Conservation (phyloP, 2,329 filamentous ascomycete genomes). For the Aspergillus fumigatiaffinis region DNA sequence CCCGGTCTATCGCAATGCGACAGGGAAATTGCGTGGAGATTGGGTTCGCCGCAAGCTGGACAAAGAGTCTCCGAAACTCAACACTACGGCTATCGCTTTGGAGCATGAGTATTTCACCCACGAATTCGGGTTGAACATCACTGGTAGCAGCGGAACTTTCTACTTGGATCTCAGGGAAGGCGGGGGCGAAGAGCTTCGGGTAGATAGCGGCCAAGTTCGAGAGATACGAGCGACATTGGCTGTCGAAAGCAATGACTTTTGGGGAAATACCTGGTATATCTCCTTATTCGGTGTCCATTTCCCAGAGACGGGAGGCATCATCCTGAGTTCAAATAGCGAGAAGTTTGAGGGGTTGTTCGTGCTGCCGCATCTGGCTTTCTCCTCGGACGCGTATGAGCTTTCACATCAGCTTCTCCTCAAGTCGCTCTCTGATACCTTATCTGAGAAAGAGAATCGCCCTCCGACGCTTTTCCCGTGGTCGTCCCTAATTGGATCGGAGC, state of each 20-base stretch:
- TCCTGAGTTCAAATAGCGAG: constrained; percentile 86
- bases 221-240: constrained; percentile 67
- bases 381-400: constrained; percentile 51
- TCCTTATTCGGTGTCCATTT: constrained; percentile 82
- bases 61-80: constrained; percentile 51
- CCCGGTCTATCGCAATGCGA: constrained; percentile 72
- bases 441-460: constrained; percentile 56
- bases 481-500: constrained; percentile 56
- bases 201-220: constrained; percentile 55
- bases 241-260: constrained; percentile 66
- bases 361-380: constrained; percentile 75
- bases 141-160: constrained; percentile 65
- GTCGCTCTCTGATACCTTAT: constrained; percentile 65
- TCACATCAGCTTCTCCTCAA: constrained; percentile 65
- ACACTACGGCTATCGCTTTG: constrained; percentile 62
- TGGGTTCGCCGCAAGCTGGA: constrained; percentile 62
- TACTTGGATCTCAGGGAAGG: constrained; percentile 63
- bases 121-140: constrained; percentile 76
- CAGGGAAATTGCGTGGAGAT: constrained; percentile 70
- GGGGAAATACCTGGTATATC: constrained; percentile 74
- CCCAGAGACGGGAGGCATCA: constrained; percentile 69
- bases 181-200: constrained; percentile 32
- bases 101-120: constrained; percentile 62
- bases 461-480: constrained; percentile 68
- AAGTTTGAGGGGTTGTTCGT: constrained; percentile 92